These are phyloP conservation scores for Trichoderma guizhouense DNA, from an alignment of 2,329 filamentous ascomycete species.

Conservation along the genomic window DNA sequence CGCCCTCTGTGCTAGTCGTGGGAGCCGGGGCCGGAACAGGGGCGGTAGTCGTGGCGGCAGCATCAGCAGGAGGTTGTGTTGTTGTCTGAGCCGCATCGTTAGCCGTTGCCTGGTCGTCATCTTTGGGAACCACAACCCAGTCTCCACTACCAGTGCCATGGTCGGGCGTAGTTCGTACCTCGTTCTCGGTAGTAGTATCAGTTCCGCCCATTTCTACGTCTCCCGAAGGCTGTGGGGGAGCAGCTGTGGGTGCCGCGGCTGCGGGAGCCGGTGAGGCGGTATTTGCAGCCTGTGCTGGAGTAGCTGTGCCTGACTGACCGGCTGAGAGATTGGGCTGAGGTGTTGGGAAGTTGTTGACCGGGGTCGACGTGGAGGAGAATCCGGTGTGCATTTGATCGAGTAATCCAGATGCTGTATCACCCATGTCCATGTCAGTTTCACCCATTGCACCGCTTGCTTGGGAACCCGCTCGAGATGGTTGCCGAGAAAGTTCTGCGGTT, in stretches of 20 bases:
- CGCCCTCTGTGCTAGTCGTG: neutral
- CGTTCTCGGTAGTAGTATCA: constrained; percentile 33
- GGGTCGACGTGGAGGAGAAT: constrained; percentile 58
- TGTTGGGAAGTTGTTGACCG: constrained; percentile 57
- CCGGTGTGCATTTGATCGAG: constrained; percentile 67
- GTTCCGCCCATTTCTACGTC: constrained; percentile 55
- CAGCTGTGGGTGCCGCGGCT: constrained; percentile 25
- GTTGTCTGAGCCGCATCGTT: constrained; percentile 20
- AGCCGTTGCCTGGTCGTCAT: constrained; percentile 45
- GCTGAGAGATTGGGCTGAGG: constrained; percentile 59
- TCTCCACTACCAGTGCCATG: constrained; percentile 57
- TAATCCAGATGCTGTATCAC: constrained; percentile 60
- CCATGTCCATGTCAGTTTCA: constrained; percentile 64
- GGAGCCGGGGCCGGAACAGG: constrained; percentile 7
- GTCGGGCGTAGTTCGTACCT: constrained; percentile 44
- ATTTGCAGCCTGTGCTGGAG: constrained; percentile 48
- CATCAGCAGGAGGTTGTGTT: constrained; percentile 6
- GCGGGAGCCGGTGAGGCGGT: constrained; percentile 42
- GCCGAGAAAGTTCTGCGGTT: constrained; percentile 45
- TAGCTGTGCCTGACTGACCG: constrained; percentile 54
- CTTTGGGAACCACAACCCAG: constrained; percentile 73
- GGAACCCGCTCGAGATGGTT: constrained; percentile 53
- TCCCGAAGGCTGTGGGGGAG: constrained; percentile 21
- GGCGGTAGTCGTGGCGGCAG: neutral
- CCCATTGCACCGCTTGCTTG: constrained; percentile 54